Evolutionary conservation across 164 flowering plant species (phyloP).

Genomic region (Taxillus chinensis): DNA sequence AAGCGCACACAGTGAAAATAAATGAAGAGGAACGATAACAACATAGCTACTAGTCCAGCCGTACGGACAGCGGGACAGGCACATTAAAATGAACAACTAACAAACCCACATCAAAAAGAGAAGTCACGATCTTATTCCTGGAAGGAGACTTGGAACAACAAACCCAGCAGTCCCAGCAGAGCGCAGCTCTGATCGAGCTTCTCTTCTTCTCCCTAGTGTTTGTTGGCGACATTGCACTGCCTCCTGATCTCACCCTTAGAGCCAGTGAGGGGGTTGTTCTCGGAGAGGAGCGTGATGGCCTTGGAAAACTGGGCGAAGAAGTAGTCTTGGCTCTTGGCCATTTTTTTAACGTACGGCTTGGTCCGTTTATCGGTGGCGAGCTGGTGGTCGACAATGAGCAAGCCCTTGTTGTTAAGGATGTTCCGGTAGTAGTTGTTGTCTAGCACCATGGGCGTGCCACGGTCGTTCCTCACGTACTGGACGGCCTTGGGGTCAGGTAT

Average conservation of each 20-base stretch:
- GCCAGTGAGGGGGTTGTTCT: constrained; percentile 95
- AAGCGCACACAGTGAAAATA: too few species aligned
- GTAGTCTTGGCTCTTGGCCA: constrained; percentile 88
- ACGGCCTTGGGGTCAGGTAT: constrained; percentile 96
- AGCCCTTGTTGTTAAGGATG: constrained; percentile 91
- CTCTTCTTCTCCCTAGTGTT: constrained; percentile 18
- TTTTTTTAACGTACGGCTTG: constrained; percentile 76
- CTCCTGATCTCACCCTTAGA: constrained; percentile 82
- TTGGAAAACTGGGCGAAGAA: constrained; percentile 73
- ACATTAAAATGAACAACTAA: too few species aligned
- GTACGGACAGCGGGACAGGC: too few species aligned
- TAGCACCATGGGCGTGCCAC: constrained; percentile 87
- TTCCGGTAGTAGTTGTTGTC: constrained; percentile 98
- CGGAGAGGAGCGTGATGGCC: constrained; percentile 73
- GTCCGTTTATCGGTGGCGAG: constrained; percentile 74
- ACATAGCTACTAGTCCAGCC: too few species aligned
- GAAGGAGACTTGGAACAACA: too few species aligned
- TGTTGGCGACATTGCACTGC: constrained; percentile 84
- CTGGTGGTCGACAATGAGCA: constrained; percentile 79
- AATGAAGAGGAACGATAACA: too few species aligned
- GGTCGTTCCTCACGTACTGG: constrained; percentile 90
- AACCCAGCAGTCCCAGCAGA: too few species aligned
- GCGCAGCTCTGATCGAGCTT: too few species aligned
- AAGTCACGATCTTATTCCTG: too few species aligned
- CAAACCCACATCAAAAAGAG: too few species aligned